Evolutionary conservation across 495 filamentous ascomycete species (phyloP), one percentile per base, ranked within the genome.

Genomic region (Penicillium salamii): DNA sequence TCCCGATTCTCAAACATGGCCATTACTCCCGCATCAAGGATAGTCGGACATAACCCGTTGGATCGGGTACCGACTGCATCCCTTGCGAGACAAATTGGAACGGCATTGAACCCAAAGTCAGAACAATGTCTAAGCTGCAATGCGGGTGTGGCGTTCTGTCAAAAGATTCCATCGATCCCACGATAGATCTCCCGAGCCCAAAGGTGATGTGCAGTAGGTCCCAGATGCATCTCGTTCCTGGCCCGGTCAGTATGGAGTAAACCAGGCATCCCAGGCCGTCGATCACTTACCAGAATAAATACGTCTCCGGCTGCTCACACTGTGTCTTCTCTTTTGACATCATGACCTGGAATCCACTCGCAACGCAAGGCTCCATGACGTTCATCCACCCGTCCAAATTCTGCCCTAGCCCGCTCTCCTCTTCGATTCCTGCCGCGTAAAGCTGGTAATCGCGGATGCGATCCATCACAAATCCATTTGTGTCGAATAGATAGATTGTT

Each of bases 191-290:
- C 78, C 37, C 61, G 59, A 21, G 69, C 74, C 62, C 80, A 64
- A 41, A 80, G 67, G 41, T 71, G 65, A 51, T 79, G 75, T 41
- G 71, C 74, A 12, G 66, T 68, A 17, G 75, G 65, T 8, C 78
- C 78, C 53, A 79, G 57, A 52, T 74, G 69, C 65, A 79, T 76
- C 15, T 78, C 70, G 54, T 80, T 70, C 77, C 78, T 81, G 61
- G 29, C 15, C 12, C 35, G 36, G 42, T 39, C 40, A 58, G 50
- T 23, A 41, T 19, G 28, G 46, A 49, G n/a, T n/a, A n/a, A n/a
- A n/a, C n/a, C 23, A 18, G 15, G 28, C 28, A 51, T 47, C 35
- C 14, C 0, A 26, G 14, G 12, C 2, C 41, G 55, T 45, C 47
- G 52, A 55, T 55, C 19, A 56, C 69, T 65, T 64, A 79, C 78